Evolutionary conservation across 2,329 filamentous ascomycete species (phyloP).

Genomic region (Pseudogymnoascus sp.): DNA sequence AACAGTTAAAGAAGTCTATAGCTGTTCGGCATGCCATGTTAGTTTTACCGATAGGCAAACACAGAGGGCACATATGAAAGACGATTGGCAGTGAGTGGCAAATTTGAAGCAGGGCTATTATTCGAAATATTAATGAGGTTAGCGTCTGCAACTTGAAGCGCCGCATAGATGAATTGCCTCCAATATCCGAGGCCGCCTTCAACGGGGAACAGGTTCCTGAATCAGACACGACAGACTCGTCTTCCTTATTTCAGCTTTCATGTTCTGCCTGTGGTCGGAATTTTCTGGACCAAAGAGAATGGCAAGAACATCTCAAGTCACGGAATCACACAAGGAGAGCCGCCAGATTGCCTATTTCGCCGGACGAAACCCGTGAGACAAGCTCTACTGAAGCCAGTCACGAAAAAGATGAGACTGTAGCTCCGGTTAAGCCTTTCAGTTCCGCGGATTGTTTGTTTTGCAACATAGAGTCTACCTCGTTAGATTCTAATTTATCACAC

Average conservation of each 20-base stretch:
- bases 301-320: constrained; percentile 16
- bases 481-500: constrained; percentile 36
- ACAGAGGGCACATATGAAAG: not conserved
- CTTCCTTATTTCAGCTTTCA: not conserved
- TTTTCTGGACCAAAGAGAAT: constrained; percentile 13
- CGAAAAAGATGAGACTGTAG: not conserved
- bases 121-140: not conserved
- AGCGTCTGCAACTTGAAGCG: not conserved
- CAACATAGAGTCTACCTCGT: constrained; percentile 20
- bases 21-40: not conserved
- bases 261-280: not conserved
- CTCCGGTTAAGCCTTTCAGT: constrained; percentile 19
- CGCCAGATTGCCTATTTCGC: not conserved
- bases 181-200: not conserved
- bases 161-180: not conserved
- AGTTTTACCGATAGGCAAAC: not conserved
- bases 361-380: not conserved
- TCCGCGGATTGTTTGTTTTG: constrained; percentile 38
- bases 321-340: constrained; percentile 12
- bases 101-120: not conserved
- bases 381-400: not conserved
- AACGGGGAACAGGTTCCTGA: not conserved
- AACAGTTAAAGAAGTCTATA: not conserved
- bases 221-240: not conserved
- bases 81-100: constrained; percentile 5